A percentile compares a stretch with the other conserved stretches of the same genome.
These are phyloP conservation scores for Phytophthora foliorum DNA, from an alignment of 352 stramenopile genomes.

Conservation along the genomic window DNA sequence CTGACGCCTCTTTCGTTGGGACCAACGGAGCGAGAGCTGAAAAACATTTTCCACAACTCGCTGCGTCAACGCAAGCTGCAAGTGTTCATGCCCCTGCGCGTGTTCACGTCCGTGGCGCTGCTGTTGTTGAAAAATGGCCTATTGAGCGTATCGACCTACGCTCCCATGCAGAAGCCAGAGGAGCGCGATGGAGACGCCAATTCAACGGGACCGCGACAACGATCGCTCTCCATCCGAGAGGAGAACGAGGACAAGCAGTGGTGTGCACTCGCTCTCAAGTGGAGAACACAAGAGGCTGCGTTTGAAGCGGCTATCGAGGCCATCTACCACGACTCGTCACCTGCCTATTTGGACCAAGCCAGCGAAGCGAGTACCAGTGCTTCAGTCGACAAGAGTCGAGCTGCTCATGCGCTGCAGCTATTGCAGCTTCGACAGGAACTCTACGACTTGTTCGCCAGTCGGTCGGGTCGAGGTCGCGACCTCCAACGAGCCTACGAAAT, in stretches of 20 bases:
- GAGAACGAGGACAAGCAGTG: constrained; percentile 58
- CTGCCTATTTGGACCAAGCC: background rate
- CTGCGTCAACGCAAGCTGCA: constrained; percentile 65
- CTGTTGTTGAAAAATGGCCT: constrained; percentile 66
- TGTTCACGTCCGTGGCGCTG: constrained; percentile 74
- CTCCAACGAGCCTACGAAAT: constrained; percentile 48
- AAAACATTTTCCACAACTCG: constrained; percentile 77
- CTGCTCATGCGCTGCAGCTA: constrained; percentile 42
- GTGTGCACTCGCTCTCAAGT: constrained; percentile 60
- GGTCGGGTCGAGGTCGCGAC: constrained; percentile 29
- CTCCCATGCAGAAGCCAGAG: constrained; percentile 35
- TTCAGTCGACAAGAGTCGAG: constrained; percentile 21
- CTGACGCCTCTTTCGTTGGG: constrained; percentile 58
- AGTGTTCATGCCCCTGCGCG: constrained; percentile 62
- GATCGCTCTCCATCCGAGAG: constrained; percentile 31
- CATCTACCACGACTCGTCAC: constrained; percentile 41
- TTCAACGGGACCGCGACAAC: constrained; percentile 10
- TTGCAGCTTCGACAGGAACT: constrained; percentile 66
- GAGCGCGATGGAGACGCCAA: background rate
- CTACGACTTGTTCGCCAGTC: constrained; percentile 58
- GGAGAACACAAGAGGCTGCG: constrained; percentile 53
- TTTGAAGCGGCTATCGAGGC: constrained; percentile 66
- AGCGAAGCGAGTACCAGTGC: background rate
- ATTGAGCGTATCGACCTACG: constrained; percentile 67
- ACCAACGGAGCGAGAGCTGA: constrained; percentile 58